Percentiles rank a stretch among this genome's conserved stretches.
phyloP scores from a whole-genome alignment of 2,329 filamentous ascomycete species.

The Hysterium pulicare region DNA sequence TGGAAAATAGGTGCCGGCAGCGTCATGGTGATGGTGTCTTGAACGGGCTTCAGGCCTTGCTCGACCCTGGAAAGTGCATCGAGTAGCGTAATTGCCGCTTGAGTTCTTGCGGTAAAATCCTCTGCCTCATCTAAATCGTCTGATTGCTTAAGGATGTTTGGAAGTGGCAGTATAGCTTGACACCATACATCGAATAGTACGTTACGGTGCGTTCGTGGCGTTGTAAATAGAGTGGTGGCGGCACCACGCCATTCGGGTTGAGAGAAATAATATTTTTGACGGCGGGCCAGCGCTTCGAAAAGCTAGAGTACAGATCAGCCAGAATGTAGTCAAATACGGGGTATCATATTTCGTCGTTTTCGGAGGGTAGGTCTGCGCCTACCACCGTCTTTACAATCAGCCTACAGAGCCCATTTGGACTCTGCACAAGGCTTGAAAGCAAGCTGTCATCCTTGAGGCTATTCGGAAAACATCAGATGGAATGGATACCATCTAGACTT shows the following conservation, averaged over 20 bases:
- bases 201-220: conserved; percentile 9
- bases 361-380: no score
- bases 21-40: conserved; percentile 10
- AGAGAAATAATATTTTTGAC: conserved; percentile 13
- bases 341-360: no score
- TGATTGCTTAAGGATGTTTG: conserved; percentile 12
- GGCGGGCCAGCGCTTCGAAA: conserved; percentile 12
- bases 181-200: conserved; percentile 16
- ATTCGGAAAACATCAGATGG: no score
- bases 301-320: conserved; percentile 3
- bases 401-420: no score
- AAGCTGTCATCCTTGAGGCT: no score
- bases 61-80: conserved; percentile 13
- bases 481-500: no score
- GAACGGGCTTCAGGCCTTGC: conserved; percentile 10
- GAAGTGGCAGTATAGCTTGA: conserved; percentile 15
- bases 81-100: conserved; percentile 5
- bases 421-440: no score
- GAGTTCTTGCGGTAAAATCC: background rate
- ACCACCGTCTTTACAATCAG: no score
- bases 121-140: conserved; percentile 8
- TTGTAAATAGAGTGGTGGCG: conserved; percentile 9
- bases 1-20: conserved; percentile 7
- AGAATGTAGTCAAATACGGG: no score
- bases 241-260: conserved; percentile 8